These are phyloP conservation scores for Akanthomyces lecanii DNA, from an alignment of 2,329 filamentous ascomycete species.

Conservation along the genomic window DNA sequence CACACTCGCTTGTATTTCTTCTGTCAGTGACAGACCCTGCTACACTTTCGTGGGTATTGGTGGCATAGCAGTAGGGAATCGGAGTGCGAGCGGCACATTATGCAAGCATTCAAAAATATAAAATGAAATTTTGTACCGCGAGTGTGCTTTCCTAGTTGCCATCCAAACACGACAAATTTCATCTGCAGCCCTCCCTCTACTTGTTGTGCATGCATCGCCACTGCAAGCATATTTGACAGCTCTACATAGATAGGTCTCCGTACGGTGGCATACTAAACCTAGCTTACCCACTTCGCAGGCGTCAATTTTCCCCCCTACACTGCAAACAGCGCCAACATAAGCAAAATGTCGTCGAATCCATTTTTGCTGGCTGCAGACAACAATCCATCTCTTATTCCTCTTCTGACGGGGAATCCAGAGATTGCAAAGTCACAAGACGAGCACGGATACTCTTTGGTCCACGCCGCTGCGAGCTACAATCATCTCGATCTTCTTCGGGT, in stretches of 20 bases:
- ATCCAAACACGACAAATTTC: too few relatives aligned
- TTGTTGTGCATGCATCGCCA: too few relatives aligned
- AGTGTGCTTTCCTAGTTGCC: not conserved
- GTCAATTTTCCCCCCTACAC: constrained; percentile 7
- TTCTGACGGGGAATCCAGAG: constrained; percentile 69
- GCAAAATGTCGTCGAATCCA: constrained; percentile 52
- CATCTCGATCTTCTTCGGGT: constrained; percentile 74
- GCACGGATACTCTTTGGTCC: constrained; percentile 89
- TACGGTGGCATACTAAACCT: not conserved
- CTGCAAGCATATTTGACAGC: too few relatives aligned
- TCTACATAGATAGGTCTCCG: not conserved
- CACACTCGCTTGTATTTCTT: not conserved
- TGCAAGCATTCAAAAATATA: not conserved
- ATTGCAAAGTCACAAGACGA: constrained; percentile 78
- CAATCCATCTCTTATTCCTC: constrained; percentile 65
- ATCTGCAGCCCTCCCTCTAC: too few relatives aligned
- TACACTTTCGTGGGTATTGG: too few relatives aligned
- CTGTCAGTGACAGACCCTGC: too few relatives aligned
- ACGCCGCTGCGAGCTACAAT: constrained; percentile 90
- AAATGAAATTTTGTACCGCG: not conserved
- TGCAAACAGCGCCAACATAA: constrained; percentile 1
- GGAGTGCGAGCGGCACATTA: not conserved
- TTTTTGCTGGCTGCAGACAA: constrained; percentile 81
- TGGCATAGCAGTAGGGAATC: not conserved
- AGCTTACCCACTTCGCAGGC: not conserved